A percentile compares a stretch with the other conserved stretches of the same genome.
These are phyloP conservation scores for Calonectria hongkongensis DNA, from an alignment of 2,329 filamentous ascomycete species.

Conservation along the genomic window DNA sequence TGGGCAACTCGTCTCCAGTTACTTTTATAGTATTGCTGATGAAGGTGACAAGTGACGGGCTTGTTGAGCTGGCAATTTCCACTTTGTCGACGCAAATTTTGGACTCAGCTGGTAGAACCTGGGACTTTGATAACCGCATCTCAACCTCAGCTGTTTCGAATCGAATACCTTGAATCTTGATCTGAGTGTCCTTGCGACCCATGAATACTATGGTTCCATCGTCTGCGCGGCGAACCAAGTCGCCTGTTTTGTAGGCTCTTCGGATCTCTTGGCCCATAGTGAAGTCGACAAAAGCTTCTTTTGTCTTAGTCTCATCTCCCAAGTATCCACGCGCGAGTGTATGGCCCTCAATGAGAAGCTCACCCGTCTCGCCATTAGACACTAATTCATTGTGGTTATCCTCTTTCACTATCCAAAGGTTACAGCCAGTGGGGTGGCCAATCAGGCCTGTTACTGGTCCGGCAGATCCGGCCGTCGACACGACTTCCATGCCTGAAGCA, in stretches of 20 bases:
- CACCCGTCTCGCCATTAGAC: not conserved
- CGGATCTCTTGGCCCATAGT: not conserved
- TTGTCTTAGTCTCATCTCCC: constrained; percentile 2
- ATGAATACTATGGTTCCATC: not conserved
- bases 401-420: constrained; percentile 14
- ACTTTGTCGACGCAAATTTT: constrained; percentile 13
- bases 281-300: constrained; percentile 5
- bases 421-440: not conserved
- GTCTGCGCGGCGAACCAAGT: not conserved
- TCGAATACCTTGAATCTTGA: constrained; percentile 10
- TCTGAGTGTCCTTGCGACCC: constrained; percentile 17
- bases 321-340: constrained; percentile 12
- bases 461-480: not conserved
- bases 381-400: constrained; percentile 11
- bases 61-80: not conserved
- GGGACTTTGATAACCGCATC: not conserved
- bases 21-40: not conserved
- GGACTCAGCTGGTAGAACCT: not conserved
- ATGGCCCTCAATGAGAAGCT: constrained; percentile 16
- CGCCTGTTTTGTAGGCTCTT: constrained; percentile 19
- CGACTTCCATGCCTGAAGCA: not conserved
- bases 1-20: not conserved
- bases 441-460: not conserved
- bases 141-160: constrained; percentile 10
- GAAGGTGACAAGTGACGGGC: not conserved